A percentile compares a stretch with the other conserved stretches of the same genome.
phyloP scores from a whole-genome alignment of 2,329 filamentous ascomycete species.

The Neopestalotiopsis rosae region DNA sequence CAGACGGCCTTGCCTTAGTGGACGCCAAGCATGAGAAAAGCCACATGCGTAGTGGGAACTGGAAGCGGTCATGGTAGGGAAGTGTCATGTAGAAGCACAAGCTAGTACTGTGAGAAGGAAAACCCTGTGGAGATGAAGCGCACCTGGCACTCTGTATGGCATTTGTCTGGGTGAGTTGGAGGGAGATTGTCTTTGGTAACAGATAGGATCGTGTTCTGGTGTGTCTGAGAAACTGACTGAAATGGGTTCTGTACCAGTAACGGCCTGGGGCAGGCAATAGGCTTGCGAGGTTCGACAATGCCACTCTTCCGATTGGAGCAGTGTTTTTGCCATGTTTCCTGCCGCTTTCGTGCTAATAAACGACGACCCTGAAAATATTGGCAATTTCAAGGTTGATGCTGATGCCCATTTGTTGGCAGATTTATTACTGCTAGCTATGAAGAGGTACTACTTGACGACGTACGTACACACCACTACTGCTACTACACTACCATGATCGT shows the following conservation, averaged over 20 bases:
- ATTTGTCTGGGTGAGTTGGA: not conserved
- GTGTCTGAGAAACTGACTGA: not conserved
- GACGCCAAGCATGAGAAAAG: constrained; percentile 3
- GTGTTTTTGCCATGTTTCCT: constrained; percentile 2
- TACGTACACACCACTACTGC: not conserved
- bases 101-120: too few relatives aligned
- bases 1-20: not conserved
- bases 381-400: constrained; percentile 10
- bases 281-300: not conserved
- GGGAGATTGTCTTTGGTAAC: not conserved
- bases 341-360: constrained; percentile 7
- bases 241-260: not conserved
- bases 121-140: constrained; percentile 3
- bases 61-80: not conserved
- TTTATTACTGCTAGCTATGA: not conserved
- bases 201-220: not conserved
- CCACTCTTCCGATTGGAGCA: constrained; percentile 9
- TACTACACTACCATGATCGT: not conserved
- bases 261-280: not conserved
- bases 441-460: not conserved
- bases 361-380: constrained; percentile 3
- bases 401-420: not conserved
- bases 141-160: not conserved
- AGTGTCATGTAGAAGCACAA: not conserved
- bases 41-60: not conserved